Evolutionary conservation across 208 protist species (phyloP), one percentile per base, ranked within the genome.

Genomic region (Crithidia brevicula): DNA sequence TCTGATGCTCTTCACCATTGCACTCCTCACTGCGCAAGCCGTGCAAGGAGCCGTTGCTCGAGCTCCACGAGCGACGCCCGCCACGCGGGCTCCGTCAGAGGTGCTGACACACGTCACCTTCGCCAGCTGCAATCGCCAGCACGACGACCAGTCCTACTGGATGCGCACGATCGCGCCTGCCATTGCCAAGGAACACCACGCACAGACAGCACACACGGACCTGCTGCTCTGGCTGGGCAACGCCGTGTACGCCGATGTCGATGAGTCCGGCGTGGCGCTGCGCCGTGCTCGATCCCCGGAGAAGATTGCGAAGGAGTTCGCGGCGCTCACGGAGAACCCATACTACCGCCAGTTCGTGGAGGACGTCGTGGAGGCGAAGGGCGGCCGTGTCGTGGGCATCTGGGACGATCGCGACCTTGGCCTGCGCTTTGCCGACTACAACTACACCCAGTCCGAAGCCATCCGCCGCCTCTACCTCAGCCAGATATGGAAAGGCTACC

Each of bases 361-460:
- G 20, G 28, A 72, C 11, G 49, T 63, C 27, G 53, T 75, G 38
- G 22, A 31, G 22, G 51, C 31, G 45, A 10, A 31, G 20, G 50
- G 33, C n/a, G 54, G 53, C 33, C 52, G 59, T 36, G 68, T 82
- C 58, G 33, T 52, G 4, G 90, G 90, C 51, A 77, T 85, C 15
- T 93, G 88, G 90, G 90, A 95, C 67, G 90, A 95, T 49, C 88
- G 91, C 56, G 90, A 96, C 52, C 71, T 90, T 25, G 86, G 82
- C 36, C 70, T 79, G 61, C 88, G 88, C 74, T 86, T 63, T 60
- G 84, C 51, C 42, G 84, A 62, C 54, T 20, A 18, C 67, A 60
- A 82, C 20, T 85, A 85, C 67, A 9, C 58, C 3, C 65, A 85
- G 25, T 72, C 77, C 31, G 77, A 78, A 11, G 70, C 27, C 6